Evolutionary conservation across 306 rosid species (phyloP).

Genomic region (Sechiopsis laciniata): DNA sequence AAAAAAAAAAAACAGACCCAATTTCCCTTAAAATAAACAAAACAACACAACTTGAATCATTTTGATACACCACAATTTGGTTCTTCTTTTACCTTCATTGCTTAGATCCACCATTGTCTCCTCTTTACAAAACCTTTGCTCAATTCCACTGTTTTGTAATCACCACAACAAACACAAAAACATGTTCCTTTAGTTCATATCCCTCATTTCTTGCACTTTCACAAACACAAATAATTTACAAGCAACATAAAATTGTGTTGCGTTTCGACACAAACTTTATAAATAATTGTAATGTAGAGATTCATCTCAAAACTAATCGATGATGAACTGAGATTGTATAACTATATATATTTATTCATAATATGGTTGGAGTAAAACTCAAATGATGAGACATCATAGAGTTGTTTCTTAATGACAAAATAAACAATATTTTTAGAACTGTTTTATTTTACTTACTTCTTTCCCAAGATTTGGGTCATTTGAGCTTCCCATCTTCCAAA

Average conservation of each 20-base stretch:
- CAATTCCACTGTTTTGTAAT: conserved; percentile 10
- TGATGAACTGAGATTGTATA: too few species aligned
- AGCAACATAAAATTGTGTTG: too few species aligned
- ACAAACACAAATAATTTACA: too few species aligned
- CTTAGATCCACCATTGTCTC: conserved; percentile 5
- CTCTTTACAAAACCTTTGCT: background rate
- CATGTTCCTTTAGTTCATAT: background rate
- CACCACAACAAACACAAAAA: background rate
- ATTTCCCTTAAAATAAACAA: background rate
- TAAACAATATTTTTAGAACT: background rate
- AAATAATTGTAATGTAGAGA: too few species aligned
- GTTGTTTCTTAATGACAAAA: too few species aligned
- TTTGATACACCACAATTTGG: background rate
- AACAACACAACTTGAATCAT: background rate
- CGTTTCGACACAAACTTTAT: background rate
- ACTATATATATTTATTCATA: too few species aligned
- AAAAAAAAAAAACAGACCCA: background rate
- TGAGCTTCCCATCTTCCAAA: conserved; percentile 35
- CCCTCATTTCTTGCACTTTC: background rate
- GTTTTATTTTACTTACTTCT: conserved; percentile 25
- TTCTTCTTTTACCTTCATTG: conserved; percentile 13
- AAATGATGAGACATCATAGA: too few species aligned
- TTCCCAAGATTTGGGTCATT: conserved; percentile 30
- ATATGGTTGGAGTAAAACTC: too few species aligned
- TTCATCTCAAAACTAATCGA: too few species aligned